These are phyloP conservation scores for Elymus sibiricus DNA, from an alignment of 176 grass and related monocot species.

Conservation along the genomic window DNA sequence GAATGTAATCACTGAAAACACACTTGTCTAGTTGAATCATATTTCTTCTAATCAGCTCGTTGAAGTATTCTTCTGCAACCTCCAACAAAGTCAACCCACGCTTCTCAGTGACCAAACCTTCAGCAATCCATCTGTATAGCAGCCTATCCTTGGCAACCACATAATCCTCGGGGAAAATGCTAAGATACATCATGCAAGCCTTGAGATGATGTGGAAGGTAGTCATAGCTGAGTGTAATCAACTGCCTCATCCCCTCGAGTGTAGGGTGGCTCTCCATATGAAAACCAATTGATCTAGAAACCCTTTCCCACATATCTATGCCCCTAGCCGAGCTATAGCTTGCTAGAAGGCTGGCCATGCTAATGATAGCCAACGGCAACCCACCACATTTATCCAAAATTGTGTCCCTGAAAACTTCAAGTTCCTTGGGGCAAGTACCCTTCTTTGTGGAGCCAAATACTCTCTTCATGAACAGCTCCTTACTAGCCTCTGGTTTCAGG, in stretches of 20 bases:
- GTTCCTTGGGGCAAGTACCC: rapidly evolving
- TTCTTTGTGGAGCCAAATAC: not conserved
- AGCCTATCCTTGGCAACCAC: not conserved
- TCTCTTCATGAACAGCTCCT: not conserved
- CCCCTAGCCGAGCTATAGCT: not conserved
- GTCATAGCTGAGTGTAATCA: not conserved
- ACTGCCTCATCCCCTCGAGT: not conserved
- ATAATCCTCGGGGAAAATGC: constrained; percentile 11
- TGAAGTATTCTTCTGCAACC: not conserved
- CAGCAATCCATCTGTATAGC: not conserved
- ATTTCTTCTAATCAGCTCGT: not conserved
- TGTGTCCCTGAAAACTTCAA: rapidly evolving
- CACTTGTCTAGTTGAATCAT: not conserved
- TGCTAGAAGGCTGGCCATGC: not conserved
- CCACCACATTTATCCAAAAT: not conserved
- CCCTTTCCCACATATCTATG: not conserved
- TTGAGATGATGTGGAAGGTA: constrained; percentile 8
- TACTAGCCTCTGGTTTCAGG: rapidly evolving
- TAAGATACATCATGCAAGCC: constrained; percentile 1
- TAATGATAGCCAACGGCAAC: not conserved
- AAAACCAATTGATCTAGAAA: not conserved
- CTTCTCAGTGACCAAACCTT: not conserved
- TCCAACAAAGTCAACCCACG: not conserved
- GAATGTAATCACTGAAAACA: too few species aligned
- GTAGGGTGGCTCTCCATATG: not conserved